Conservation (phyloP, 129 eudicot genomes). For the Tanacetum coccineum region DNA sequence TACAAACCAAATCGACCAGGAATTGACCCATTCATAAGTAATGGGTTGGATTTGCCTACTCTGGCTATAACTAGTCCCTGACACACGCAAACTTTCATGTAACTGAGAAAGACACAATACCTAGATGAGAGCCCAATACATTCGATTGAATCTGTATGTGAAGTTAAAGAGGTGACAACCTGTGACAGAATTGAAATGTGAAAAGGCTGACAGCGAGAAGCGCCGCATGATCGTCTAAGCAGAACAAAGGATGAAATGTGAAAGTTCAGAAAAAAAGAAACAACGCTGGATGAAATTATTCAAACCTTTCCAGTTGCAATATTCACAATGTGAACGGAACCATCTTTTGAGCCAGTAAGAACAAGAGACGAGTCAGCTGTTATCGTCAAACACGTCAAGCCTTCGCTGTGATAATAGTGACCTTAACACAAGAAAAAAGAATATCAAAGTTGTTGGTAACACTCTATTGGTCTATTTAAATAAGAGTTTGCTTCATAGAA, state of each 20-base stretch:
- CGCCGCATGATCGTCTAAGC: background rate
- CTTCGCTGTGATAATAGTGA: slow-evolving; percentile 76
- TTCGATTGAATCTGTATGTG: slow-evolving; percentile 78
- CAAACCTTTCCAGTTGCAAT: slow-evolving; percentile 74
- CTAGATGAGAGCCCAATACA: slow-evolving; percentile 71
- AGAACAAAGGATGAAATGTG: background rate
- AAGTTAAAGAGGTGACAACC: slow-evolving; percentile 68
- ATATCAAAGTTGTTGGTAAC: background rate
- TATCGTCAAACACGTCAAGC: slow-evolving; percentile 77
- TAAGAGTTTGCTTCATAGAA: no score
- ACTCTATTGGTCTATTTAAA: no score
- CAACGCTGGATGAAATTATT: slow-evolving; percentile 1
- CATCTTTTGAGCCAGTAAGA: slow-evolving; percentile 82
- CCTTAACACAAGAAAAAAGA: slow-evolving; percentile 36
- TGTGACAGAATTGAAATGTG: slow-evolving; percentile 24
- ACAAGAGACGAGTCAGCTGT: slow-evolving; percentile 80
- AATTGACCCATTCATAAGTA: no score
- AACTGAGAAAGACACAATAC: slow-evolving; percentile 23
- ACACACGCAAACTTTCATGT: no score
- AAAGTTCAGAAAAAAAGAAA: background rate
- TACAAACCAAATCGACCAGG: no score
- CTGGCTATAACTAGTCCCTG: no score
- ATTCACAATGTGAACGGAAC: slow-evolving; percentile 65
- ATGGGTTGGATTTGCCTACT: no score
- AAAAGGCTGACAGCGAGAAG: slow-evolving; percentile 3